These are phyloP conservation scores for Golubevia pallescens DNA, from an alignment of 1,284 basidiomycete genomes.

Conservation along the genomic window DNA sequence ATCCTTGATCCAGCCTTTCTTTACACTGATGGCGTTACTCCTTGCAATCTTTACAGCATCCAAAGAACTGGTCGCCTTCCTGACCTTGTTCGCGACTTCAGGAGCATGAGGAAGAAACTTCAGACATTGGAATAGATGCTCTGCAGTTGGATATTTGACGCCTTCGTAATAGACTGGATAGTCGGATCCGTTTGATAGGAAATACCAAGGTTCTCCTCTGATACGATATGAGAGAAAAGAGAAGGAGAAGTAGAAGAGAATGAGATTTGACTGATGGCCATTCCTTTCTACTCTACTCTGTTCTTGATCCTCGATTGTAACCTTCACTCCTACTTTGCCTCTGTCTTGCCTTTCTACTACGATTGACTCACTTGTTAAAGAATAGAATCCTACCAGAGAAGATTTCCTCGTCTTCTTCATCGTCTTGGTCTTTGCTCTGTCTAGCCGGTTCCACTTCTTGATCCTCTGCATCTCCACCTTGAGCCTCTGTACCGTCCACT, in stretches of 20 bases:
- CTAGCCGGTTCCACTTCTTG: not conserved
- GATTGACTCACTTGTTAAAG: not conserved
- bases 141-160: conserved; percentile 36
- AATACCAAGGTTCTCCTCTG: conserved; percentile 29
- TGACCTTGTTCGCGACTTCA: conserved; percentile 35
- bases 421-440: not conserved
- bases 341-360: not conserved
- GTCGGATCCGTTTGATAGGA: conserved; percentile 32
- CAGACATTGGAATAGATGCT: conserved; percentile 44
- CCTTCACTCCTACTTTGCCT: not conserved
- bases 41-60: conserved; percentile 39
- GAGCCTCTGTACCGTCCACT: not conserved
- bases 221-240: not conserved
- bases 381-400: not conserved
- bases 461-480: not conserved
- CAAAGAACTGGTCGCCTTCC: conserved; percentile 24
- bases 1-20: conserved; percentile 34
- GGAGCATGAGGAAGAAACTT: conserved; percentile 39
- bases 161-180: conserved; percentile 28
- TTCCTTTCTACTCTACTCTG: too few relatives aligned
- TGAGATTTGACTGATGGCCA: too few relatives aligned
- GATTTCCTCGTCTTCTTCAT: not conserved
- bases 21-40: conserved; percentile 20
- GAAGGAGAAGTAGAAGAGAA: too few relatives aligned
- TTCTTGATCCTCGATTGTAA: too few relatives aligned